Conservation (phyloP, 371 early-diverging fungal genomes). For the Mortierella sp. region DNA sequence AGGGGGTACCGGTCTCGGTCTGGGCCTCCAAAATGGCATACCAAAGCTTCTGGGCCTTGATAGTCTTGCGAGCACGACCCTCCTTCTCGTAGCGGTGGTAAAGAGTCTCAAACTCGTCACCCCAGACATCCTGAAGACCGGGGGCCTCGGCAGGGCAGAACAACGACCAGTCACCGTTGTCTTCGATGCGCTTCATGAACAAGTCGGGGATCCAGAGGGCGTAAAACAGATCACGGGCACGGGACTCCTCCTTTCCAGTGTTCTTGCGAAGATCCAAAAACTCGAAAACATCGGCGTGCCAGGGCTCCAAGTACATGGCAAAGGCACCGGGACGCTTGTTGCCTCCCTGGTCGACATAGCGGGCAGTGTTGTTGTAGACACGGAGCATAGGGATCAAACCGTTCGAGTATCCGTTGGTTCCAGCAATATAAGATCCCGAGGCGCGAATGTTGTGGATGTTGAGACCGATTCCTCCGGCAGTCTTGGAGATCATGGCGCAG, state of each 20-base stretch:
- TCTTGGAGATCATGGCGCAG: constrained; percentile 99
- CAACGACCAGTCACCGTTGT: constrained; percentile 95
- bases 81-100: constrained; percentile 92
- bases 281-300: constrained; percentile 99
- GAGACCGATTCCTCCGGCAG: constrained; percentile 99
- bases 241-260: constrained; percentile 98
- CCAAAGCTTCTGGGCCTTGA: constrained; percentile 99
- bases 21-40: constrained; percentile 98
- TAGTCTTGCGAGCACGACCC: constrained; percentile 87
- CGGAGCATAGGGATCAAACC: constrained; percentile 99
- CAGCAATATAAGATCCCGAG: constrained; percentile 97
- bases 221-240: constrained; percentile 98
- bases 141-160: constrained; percentile 99
- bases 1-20: constrained; percentile 99
- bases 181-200: constrained; percentile 99
- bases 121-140: constrained; percentile 95
- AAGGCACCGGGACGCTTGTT: constrained; percentile 99
- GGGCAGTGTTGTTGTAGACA: constrained; percentile 98
- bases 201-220: constrained; percentile 99
- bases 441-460: constrained; percentile 98
- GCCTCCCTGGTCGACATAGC: constrained; percentile 99
- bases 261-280: constrained; percentile 99
- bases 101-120: constrained; percentile 95
- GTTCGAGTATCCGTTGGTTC: constrained; percentile 98
- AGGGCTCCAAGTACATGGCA: constrained; percentile 99